Base-by-base conservation (phyloP, 371 early-diverging fungal species). In the Cokeromyces recurvatus region DNA sequence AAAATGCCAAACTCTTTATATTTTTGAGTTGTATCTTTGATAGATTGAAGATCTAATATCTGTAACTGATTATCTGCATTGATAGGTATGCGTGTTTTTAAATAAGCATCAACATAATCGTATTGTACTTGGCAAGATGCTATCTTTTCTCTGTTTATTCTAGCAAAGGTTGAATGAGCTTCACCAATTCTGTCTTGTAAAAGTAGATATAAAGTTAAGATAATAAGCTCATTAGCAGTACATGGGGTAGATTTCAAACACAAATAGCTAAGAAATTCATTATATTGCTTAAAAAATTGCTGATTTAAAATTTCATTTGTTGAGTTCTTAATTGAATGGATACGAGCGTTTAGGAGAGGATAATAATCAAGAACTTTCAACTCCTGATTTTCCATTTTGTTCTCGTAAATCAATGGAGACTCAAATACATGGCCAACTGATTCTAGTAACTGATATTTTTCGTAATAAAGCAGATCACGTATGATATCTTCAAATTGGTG, bases 121-220 rank as follows among this genome's bases (percentile, higher is more conserved):
- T 58, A 46, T 49, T 82, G 83, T 3, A 81, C 61, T 16, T 51
- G 38, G 12, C 35, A 17, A 19, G 35, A 7, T 16, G 31, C n/a
- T 39, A 40, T 41, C 25, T 20, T 19, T 37, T 41, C 23, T 54
- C 0, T 2, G 25, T 32, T 4, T 46, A 53, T 27, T 48, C 47
- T 34, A 21, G 55, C 35, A 37, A 53, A 55, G 20, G 71, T 32
- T 32, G 40, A 17, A 10, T 64, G 67, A 19, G 78, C 81, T 32
- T 82, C 82, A 12, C 58, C 52, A 45, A 79, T 63, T 11, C 81
- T 67, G 10, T 80, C 82, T 64, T 82, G 82, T 8, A 72, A 53
- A 11, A 80, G 11, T 16, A 81, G 53, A 36, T 81, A 81, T 0
- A 69, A 40, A 6, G 68, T 61, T 32, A 74, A 24, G 3, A 71